Conservation (phyloP, 306 rosid genomes). For the Elaeagnus macrophylla region DNA sequence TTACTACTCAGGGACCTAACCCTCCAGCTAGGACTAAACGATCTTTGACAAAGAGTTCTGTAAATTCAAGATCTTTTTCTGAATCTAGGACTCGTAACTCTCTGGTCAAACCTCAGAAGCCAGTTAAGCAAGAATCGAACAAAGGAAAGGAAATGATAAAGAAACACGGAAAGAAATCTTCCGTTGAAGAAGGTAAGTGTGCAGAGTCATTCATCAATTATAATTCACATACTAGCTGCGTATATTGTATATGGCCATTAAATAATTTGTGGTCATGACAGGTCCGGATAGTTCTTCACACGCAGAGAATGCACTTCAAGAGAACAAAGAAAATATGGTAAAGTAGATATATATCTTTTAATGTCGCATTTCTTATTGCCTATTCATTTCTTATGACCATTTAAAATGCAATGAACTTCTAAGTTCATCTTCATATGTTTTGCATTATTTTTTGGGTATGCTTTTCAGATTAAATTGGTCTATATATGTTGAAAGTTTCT, state of each 20-base stretch:
- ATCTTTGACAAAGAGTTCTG: conserved; percentile 28
- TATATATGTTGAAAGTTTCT: neutral
- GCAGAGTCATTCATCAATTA: neutral
- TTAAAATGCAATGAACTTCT: neutral
- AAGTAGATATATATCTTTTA: neutral
- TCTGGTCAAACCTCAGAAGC: conserved; percentile 43
- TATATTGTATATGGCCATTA: conserved; percentile 4
- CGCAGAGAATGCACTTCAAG: conserved; percentile 27
- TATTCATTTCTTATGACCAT: neutral
- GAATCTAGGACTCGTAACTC: conserved; percentile 25
- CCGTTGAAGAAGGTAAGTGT: conserved; percentile 34
- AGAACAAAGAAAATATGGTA: conserved; percentile 74
- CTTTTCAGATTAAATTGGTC: neutral
- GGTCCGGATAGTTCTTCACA: conserved; percentile 29
- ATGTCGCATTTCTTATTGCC: neutral
- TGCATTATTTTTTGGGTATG: no score
- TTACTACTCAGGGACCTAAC: conserved; percentile 25
- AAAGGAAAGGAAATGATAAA: conserved; percentile 33
- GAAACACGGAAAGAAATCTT: conserved; percentile 38
- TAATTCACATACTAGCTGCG: neutral
- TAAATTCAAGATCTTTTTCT: conserved; percentile 33
- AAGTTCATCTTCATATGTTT: neutral
- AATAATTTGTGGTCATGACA: conserved; percentile 17
- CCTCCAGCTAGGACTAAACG: conserved; percentile 32
- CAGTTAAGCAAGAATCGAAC: conserved; percentile 30